Conservation (phyloP, 257 asterid genomes). For the Lycium ferocissimum region DNA sequence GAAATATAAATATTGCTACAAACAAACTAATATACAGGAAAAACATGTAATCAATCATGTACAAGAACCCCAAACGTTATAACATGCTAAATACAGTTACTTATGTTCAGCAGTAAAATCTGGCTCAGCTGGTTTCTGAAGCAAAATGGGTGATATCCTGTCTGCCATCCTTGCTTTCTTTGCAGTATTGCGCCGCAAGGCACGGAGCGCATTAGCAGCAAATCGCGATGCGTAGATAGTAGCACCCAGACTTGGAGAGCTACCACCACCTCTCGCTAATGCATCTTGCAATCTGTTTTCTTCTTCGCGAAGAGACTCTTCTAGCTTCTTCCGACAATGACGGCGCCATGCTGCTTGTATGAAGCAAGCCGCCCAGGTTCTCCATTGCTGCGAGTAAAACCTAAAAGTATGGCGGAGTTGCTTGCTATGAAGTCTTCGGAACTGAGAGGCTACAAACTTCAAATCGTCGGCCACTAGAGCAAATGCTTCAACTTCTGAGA, state of each 20-base stretch:
- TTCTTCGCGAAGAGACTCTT: conserved; percentile 80
- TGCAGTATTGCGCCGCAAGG: conserved; percentile 62
- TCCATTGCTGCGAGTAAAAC: conserved; percentile 95
- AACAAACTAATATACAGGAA: conserved; percentile 8
- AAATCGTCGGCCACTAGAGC: conserved; percentile 87
- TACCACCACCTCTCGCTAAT: conserved; percentile 62
- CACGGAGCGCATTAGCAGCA: conserved; percentile 88
- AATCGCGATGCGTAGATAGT: conserved; percentile 90
- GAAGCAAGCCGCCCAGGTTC: conserved; percentile 97
- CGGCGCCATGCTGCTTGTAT: conserved; percentile 97
- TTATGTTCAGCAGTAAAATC: conserved; percentile 77
- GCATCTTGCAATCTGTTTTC: conserved; percentile 80
- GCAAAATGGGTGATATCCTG: conserved; percentile 75
- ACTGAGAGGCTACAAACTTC: conserved; percentile 92
- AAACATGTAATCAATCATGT: conserved; percentile 22
- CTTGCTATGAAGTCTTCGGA: conserved; percentile 83
- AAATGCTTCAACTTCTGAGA: conserved; percentile 96
- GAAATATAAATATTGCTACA: conserved; percentile 16
- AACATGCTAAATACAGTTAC: conserved; percentile 41
- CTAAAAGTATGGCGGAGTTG: conserved; percentile 93
- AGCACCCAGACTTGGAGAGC: conserved; percentile 85
- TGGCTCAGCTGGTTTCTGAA: conserved; percentile 96
- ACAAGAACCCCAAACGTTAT: conserved; percentile 32
- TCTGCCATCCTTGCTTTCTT: conserved; percentile 71
- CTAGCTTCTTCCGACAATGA: conserved; percentile 72